Percentiles rank a stretch among this genome's conserved stretches.
phyloP scores from a whole-genome alignment of 441 rosid genomes.

The Omphalea diandra region DNA sequence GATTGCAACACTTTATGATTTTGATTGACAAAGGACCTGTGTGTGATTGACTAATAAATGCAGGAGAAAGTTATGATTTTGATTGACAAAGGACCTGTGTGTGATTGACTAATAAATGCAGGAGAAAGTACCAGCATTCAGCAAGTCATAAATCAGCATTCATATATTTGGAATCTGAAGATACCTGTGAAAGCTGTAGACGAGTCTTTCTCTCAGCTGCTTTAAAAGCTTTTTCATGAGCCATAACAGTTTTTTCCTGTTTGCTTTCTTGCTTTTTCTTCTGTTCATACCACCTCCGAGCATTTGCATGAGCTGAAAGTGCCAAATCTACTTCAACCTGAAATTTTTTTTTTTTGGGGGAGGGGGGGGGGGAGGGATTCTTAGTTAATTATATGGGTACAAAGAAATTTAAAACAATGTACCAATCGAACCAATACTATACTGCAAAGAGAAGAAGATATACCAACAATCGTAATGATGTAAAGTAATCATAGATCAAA shows the following conservation, averaged over 20 bases:
- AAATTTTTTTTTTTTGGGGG: no score
- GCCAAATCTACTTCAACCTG: conserved; percentile 98
- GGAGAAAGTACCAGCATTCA: conserved; percentile 15
- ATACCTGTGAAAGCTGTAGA: conserved; percentile 89
- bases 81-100: background rate
- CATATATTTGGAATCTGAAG: conserved; percentile 19
- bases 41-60: background rate
- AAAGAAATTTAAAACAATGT: background rate
- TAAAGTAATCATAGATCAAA: conserved; percentile 1
- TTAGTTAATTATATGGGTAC: no score
- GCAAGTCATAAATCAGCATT: conserved; percentile 13
- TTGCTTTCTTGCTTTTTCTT: conserved; percentile 94
- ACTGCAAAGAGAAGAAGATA: background rate
- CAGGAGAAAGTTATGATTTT: conserved; percentile 17
- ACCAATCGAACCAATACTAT: background rate
- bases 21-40: background rate
- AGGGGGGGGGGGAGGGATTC: no score
- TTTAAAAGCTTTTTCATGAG: conserved; percentile 94
- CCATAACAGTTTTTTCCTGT: conserved; percentile 88
- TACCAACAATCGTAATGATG: background rate
- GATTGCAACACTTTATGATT: no score
- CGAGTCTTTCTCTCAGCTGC: conserved; percentile 98
- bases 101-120: conserved; percentile 1
- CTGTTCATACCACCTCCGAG: conserved; percentile 90
- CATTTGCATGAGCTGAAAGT: conserved; percentile 95